Evolutionary conservation across 2,329 filamentous ascomycete species (phyloP).

Genomic region (Triangularia setosa): DNA sequence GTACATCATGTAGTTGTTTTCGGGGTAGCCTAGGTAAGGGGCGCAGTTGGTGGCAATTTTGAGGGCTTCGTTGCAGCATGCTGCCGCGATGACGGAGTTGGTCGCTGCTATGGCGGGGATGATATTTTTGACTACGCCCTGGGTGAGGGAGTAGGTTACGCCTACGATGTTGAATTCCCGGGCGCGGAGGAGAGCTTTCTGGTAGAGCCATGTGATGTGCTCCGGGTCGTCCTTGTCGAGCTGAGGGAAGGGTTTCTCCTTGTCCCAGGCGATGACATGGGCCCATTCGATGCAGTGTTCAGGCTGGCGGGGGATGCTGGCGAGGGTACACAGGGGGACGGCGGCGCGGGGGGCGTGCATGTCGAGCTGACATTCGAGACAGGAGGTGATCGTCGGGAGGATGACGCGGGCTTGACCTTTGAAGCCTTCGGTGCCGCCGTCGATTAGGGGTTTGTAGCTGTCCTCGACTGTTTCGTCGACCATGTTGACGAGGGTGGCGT

Average conservation of each 20-base stretch:
- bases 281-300: constrained; percentile 99
- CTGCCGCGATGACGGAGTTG: constrained; percentile 92
- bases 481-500: constrained; percentile 85
- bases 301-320: constrained; percentile 91
- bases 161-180: constrained; percentile 86
- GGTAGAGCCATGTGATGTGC: constrained; percentile 95
- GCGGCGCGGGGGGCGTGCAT: constrained; percentile 98
- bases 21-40: constrained; percentile 64
- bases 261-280: constrained; percentile 95
- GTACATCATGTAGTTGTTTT: constrained; percentile 95
- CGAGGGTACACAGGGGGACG: constrained; percentile 92
- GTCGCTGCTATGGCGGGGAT: constrained; percentile 97
- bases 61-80: constrained; percentile 94
- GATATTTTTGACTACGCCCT: constrained; percentile 98
- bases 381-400: constrained; percentile 86
- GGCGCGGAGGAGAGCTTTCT: constrained; percentile 76
- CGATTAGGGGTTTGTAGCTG: constrained; percentile 86
- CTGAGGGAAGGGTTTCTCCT: constrained; percentile 73
- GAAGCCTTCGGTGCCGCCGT: constrained; percentile 96
- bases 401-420: constrained; percentile 95
- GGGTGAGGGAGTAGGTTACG: constrained; percentile 91
- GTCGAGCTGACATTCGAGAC: constrained; percentile 96
- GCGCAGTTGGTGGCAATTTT: constrained; percentile 85
- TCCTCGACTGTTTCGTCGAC: constrained; percentile 81
- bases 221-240: constrained; percentile 96